A percentile compares a stretch with the other conserved stretches of the same genome.
phyloP scores from a whole-genome alignment of 2,329 filamentous ascomycete species.

The Apiospora kogelbergensis region DNA sequence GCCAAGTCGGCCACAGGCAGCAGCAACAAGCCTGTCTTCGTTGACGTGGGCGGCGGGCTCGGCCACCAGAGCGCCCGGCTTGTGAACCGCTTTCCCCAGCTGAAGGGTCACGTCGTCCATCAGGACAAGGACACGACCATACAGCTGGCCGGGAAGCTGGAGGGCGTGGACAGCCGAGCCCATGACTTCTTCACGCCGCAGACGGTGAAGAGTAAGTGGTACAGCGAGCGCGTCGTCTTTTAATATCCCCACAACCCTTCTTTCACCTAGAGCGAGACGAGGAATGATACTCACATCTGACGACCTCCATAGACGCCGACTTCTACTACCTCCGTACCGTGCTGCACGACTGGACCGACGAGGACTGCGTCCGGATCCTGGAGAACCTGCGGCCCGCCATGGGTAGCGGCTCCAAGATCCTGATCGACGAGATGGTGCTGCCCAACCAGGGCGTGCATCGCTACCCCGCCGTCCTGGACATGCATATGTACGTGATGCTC shows the following conservation, averaged over 20 bases:
- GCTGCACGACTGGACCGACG: conserved; percentile 48
- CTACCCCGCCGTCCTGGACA: too few relatives aligned
- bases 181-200: conserved; percentile 47
- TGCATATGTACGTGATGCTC: too few relatives aligned
- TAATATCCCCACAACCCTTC: too few relatives aligned
- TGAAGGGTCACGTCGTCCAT: conserved; percentile 49
- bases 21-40: conserved; percentile 31
- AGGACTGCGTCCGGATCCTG: conserved; percentile 35
- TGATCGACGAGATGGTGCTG: conserved; percentile 6
- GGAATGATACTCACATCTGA: too few relatives aligned
- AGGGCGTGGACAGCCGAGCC: conserved; percentile 26
- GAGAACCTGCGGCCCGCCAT: conserved; percentile 38
- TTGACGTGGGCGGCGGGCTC: conserved; percentile 60
- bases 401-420: conserved; percentile 38
- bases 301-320: conserved; percentile 27
- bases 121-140: conserved; percentile 54
- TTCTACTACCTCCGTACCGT: conserved; percentile 47
- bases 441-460: too few relatives aligned
- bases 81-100: conserved; percentile 47
- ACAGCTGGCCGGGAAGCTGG: conserved; percentile 41
- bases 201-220: conserved; percentile 24
- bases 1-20: not conserved
- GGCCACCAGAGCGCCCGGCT: conserved; percentile 58
- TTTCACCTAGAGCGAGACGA: too few relatives aligned
- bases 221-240: too few relatives aligned